phyloP scores from a whole-genome alignment of 2,329 filamentous ascomycete species.

The Coniochaeta prunicola region DNA sequence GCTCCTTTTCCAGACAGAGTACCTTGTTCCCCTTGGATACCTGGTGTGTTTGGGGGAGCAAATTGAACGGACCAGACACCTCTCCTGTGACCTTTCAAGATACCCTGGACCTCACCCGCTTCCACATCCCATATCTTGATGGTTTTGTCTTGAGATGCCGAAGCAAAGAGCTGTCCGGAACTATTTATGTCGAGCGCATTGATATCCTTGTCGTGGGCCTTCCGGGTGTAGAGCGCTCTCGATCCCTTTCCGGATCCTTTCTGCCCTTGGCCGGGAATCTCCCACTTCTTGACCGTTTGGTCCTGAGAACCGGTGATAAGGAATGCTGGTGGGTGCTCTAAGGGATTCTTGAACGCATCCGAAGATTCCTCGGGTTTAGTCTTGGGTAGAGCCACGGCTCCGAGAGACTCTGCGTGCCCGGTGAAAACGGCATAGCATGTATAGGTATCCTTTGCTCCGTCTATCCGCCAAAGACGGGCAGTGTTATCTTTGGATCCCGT shows the following conservation, averaged over 20 bases:
- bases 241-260: conserved; percentile 43
- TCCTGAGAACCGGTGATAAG: conserved; percentile 91
- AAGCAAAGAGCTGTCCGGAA: conserved; percentile 75
- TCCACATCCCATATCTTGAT: conserved; percentile 95
- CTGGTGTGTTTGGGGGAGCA: conserved; percentile 69
- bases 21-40: conserved; percentile 64
- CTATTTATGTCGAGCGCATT: conserved; percentile 84
- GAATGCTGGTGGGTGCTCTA: conserved; percentile 75
- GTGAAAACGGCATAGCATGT: conserved; percentile 53
- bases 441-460: conserved; percentile 64
- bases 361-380: conserved; percentile 60
- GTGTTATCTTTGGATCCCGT: conserved; percentile 97
- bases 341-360: conserved; percentile 62
- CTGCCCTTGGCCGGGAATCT: conserved; percentile 55
- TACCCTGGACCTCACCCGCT: conserved; percentile 84
- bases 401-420: conserved; percentile 89
- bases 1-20: conserved; percentile 72
- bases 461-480: conserved; percentile 82
- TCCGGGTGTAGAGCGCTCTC: conserved; percentile 75
- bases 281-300: conserved; percentile 91
- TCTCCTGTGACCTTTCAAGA: conserved; percentile 84
- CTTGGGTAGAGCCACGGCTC: conserved; percentile 78
- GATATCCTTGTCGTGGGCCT: conserved; percentile 98
- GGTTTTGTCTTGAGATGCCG: conserved; percentile 91
- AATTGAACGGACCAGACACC: conserved; percentile 96